phyloP scores from a whole-genome alignment of 495 filamentous ascomycete genomes.

The Talaromyces thailandensis region DNA sequence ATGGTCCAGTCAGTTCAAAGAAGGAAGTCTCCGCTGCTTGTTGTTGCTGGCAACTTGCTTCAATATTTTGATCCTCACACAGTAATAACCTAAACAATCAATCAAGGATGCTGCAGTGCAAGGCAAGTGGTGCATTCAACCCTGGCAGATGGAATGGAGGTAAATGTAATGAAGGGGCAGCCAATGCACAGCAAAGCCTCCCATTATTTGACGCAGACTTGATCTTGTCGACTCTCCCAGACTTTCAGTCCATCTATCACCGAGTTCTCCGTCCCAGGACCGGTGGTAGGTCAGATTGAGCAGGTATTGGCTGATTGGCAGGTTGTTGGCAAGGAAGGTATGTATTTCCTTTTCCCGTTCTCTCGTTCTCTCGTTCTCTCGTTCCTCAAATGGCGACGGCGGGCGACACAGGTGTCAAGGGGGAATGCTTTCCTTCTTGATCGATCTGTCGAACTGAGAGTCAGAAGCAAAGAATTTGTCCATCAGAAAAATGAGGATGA shows the following conservation, averaged over 20 bases:
- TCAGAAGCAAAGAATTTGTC: neutral
- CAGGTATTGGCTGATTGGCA: neutral
- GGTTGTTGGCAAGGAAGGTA: neutral
- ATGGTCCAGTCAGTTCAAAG: neutral
- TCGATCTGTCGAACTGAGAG: neutral
- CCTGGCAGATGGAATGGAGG: conserved; percentile 4
- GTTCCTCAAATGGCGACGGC: neutral
- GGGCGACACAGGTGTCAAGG: neutral
- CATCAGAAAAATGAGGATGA: neutral
- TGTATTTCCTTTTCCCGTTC: neutral
- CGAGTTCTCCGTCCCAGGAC: neutral
- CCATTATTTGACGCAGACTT: neutral
- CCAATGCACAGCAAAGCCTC: conserved; percentile 4
- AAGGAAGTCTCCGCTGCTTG: neutral
- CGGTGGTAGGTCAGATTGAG: neutral
- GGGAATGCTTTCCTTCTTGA: neutral
- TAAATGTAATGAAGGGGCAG: conserved; percentile 5
- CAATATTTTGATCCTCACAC: neutral
- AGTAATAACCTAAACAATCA: neutral
- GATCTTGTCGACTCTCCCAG: neutral
- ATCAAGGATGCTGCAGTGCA: neutral
- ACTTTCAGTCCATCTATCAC: neutral
- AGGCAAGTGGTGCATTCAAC: neutral
- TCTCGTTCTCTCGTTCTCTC: too few relatives aligned
- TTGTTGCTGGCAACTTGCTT: neutral